Percentiles rank a stretch among this genome's conserved stretches.
Conservation (phyloP, 345 rosid species). For the Hibiscus tridactylites region DNA sequence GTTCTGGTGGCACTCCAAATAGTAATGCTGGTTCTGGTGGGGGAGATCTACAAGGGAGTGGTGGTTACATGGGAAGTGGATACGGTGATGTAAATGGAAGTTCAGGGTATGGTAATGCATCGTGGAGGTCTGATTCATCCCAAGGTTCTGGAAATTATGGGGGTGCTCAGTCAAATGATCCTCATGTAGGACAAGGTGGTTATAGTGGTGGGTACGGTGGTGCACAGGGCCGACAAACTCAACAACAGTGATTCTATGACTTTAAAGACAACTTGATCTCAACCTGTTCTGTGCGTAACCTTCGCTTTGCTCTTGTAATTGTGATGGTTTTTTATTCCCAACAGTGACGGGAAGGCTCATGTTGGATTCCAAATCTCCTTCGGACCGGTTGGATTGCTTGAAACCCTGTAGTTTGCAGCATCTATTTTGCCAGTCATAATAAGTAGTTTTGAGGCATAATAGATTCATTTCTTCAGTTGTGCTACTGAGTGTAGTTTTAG, state of each 20-base stretch:
- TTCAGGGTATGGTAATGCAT: slow-evolving; percentile 57
- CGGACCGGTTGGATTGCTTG: slow-evolving; percentile 72
- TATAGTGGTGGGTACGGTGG: slow-evolving; percentile 48
- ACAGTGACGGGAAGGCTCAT: slow-evolving; percentile 24
- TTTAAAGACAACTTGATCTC: slow-evolving; percentile 15
- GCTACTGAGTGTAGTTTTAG: slow-evolving; percentile 51
- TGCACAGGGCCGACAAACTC: not conserved
- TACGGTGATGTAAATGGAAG: slow-evolving; percentile 53
- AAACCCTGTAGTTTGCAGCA: slow-evolving; percentile 48
- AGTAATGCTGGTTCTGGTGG: slow-evolving; percentile 38
- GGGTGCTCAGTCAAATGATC: slow-evolving; percentile 38
- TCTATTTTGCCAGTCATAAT: slow-evolving; percentile 61
- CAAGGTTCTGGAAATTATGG: slow-evolving; percentile 71
- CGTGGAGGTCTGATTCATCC: slow-evolving; percentile 63
- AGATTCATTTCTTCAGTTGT: slow-evolving; percentile 47
- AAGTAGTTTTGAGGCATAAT: slow-evolving; percentile 55
- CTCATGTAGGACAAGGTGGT: slow-evolving; percentile 62
- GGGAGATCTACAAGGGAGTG: slow-evolving; percentile 48
- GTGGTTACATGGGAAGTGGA: slow-evolving; percentile 9
- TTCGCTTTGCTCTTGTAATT: slow-evolving; percentile 17
- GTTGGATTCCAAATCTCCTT: slow-evolving; percentile 29
- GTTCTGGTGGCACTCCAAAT: slow-evolving; percentile 52
- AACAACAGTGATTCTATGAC: slow-evolving; percentile 42
- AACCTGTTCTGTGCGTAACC: slow-evolving; percentile 14
- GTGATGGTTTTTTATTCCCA: slow-evolving; percentile 16